Conservation (phyloP, 345 rosid genomes). For the Erodium maritimum region DNA sequence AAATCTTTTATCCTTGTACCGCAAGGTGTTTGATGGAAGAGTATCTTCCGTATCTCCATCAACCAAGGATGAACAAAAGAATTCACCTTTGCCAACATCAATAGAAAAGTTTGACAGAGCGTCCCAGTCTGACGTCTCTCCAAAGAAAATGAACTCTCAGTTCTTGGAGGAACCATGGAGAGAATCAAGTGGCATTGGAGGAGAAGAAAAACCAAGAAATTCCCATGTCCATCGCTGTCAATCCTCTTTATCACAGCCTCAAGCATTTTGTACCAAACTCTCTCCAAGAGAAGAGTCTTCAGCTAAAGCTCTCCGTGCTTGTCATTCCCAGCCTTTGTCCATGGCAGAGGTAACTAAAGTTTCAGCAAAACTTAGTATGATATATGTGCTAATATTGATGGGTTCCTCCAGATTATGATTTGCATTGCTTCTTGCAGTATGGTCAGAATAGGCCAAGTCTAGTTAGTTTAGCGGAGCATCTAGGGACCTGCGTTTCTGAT, state of each 20-base stretch:
- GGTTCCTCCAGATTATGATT: conserved; percentile 7
- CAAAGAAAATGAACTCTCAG: conserved; percentile 30
- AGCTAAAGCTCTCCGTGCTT: conserved; percentile 49
- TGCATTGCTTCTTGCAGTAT: conserved; percentile 34
- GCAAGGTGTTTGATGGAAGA: conserved; percentile 76
- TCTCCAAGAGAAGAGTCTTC: conserved; percentile 49
- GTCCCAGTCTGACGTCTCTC: conserved; percentile 25
- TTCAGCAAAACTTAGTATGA: neutral
- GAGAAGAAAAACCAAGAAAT: conserved; percentile 38
- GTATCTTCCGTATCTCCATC: conserved; percentile 36
- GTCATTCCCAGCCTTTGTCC: conserved; percentile 78
- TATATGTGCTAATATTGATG: neutral
- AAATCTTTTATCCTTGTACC: conserved; percentile 74
- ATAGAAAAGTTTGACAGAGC: conserved; percentile 24
- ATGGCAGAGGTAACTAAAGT: conserved; percentile 49
- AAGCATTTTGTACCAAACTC: conserved; percentile 33
- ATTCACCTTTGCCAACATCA: conserved; percentile 33
- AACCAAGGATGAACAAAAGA: conserved; percentile 32
- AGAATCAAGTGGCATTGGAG: conserved; percentile 19
- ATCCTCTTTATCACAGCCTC: conserved; percentile 64
- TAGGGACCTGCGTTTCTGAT: conserved; percentile 78
- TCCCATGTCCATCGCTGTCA: conserved; percentile 60
- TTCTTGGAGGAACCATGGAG: conserved; percentile 22
- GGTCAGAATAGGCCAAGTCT: conserved; percentile 54
- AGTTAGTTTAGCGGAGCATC: conserved; percentile 90